A percentile compares a stretch with the other conserved stretches of the same genome.
Evolutionary conservation across 306 rosid genomes (phyloP).

Genomic region (Malus asiatica): DNA sequence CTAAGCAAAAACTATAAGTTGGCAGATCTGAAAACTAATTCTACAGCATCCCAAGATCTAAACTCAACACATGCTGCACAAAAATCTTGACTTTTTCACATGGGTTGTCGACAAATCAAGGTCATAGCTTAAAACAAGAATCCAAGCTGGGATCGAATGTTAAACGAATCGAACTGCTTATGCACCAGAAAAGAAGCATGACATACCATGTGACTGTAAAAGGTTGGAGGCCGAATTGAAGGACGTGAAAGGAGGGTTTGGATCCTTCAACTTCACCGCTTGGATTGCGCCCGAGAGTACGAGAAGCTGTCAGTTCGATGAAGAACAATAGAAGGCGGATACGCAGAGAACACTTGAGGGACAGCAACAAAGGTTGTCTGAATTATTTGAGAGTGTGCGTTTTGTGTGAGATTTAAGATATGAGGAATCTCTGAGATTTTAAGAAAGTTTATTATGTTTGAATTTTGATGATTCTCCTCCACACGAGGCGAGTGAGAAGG

Average conservation of each 20-base stretch:
- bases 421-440: background rate
- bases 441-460: background rate
- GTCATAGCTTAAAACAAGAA: background rate
- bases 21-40: slow-evolving; percentile 24
- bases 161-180: background rate
- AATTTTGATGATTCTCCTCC: background rate
- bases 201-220: background rate
- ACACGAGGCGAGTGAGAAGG: background rate
- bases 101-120: slow-evolving; percentile 14
- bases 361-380: background rate
- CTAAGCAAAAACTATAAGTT: background rate
- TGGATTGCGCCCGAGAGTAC: background rate
- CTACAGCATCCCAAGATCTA: slow-evolving; percentile 8
- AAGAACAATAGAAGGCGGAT: background rate
- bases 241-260: background rate
- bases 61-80: slow-evolving; percentile 11
- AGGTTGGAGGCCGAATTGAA: background rate
- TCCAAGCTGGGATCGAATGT: slow-evolving; percentile 2
- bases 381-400: background rate
- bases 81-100: slow-evolving; percentile 9
- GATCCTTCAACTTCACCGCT: background rate
- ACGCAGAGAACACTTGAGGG: background rate
- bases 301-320: background rate
- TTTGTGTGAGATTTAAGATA: background rate
- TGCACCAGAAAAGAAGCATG: background rate